Conservation (phyloP, 2,329 filamentous ascomycete species). For the Diaporthe humulicola region DNA sequence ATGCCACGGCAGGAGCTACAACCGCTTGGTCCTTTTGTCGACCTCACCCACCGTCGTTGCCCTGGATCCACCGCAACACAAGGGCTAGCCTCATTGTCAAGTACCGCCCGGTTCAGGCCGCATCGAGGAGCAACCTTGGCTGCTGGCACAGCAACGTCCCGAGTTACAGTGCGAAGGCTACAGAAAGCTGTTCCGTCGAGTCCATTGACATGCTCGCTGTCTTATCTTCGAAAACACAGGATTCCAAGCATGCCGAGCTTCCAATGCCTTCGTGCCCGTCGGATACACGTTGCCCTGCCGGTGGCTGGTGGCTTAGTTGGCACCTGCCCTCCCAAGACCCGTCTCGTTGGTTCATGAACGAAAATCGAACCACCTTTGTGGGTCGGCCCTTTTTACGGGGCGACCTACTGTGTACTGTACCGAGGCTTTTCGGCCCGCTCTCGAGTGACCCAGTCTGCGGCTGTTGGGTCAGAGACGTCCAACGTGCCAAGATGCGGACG, state of each 20-base stretch:
- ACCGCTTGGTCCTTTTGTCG: conserved; percentile 30
- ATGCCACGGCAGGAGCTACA: conserved; percentile 8
- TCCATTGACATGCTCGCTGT: background rate
- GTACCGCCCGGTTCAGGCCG: conserved; percentile 18
- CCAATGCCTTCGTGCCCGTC: background rate
- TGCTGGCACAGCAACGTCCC: background rate
- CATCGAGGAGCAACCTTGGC: background rate
- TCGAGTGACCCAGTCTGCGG: conserved; percentile 21
- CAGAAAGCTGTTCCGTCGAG: background rate
- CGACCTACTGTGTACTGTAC: conserved; percentile 18
- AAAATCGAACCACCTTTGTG: conserved; percentile 23
- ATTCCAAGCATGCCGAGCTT: background rate
- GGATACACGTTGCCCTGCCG: conserved; percentile 2
- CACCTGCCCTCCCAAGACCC: background rate
- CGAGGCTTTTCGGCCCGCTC: conserved; percentile 39
- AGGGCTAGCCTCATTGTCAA: background rate
- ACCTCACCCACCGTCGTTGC: background rate
- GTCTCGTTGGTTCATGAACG: conserved; percentile 23
- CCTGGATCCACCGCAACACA: conserved; percentile 1
- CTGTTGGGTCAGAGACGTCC: conserved; percentile 18
- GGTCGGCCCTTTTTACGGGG: conserved; percentile 23
- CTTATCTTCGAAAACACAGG: conserved; percentile 1
- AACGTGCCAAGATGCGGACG: conserved; percentile 18
- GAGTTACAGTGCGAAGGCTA: background rate
- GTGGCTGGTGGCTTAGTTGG: conserved; percentile 22